A percentile compares a stretch with the other conserved stretches of the same genome.
Conservation (phyloP, 192 early-diverging fungal genomes). For the Oehlia diaphana region DNA sequence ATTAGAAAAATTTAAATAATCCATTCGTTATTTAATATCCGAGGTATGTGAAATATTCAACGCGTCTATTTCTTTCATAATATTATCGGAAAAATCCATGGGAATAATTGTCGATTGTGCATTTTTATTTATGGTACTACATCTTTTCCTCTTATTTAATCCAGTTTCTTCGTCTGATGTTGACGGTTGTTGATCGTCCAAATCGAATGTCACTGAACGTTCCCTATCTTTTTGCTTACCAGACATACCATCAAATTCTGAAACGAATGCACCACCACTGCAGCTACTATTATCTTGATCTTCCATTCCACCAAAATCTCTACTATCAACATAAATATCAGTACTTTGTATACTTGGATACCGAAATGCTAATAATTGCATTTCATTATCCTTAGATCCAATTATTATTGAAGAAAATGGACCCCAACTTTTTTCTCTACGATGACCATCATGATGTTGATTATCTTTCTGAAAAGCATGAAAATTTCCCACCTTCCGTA, state of each 20-base stretch:
- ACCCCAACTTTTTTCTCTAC: conserved; percentile 3
- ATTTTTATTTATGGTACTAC: not conserved
- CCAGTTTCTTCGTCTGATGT: not conserved
- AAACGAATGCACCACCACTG: not conserved
- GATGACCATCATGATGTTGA: not conserved
- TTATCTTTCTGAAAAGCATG: conserved; percentile 6
- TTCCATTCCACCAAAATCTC: not conserved
- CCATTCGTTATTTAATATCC: not conserved
- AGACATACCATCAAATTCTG: not conserved
- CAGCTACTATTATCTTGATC: not conserved
- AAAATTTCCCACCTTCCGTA: not conserved
- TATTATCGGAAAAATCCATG: not conserved
- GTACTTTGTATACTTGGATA: conserved; percentile 11
- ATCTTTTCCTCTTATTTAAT: not conserved
- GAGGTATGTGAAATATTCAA: not conserved
- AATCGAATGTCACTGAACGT: not conserved
- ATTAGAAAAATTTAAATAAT: not conserved
- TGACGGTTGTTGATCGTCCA: not conserved
- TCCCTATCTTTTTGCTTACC: not conserved
- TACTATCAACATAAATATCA: not conserved
- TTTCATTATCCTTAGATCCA: conserved; percentile 10
- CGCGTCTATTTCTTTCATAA: not conserved
- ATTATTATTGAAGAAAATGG: not conserved
- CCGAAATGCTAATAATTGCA: conserved; percentile 26
- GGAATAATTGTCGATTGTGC: not conserved